Evolutionary conservation across 2,329 filamentous ascomycete genomes (phyloP), one percentile per base, ranked within the genome.

Genomic region (Xylaria sp.): DNA sequence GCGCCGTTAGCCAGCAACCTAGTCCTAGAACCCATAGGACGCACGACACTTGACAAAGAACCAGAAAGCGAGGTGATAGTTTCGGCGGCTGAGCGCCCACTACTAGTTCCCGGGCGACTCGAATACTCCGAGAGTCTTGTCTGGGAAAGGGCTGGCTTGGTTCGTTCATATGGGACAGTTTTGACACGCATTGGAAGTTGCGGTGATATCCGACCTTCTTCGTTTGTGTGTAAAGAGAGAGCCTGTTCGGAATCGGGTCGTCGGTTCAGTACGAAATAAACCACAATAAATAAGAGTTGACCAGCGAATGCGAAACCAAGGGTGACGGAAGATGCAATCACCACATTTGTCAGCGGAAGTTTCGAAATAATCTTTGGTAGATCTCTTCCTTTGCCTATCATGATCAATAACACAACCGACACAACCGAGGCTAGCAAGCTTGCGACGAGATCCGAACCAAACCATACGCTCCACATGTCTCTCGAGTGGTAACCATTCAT

Each of bases 11-110:
- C 79, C 1, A 90, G 77, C 38, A 90, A 79, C 53, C 83, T 83
- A 2, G 85, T 87, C 74, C 80, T 86, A 44, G 87, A 90, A 1
- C 84, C 83, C 50, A 86, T 84, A 5, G 88, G 87, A 5, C 86
- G 84, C 15, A 87, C 79, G 22, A 78, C 79, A 42, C 82, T 77
- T 2, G 82, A 84, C 25, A 86, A 68, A 0, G 84, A 86, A 3
- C 81, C 82, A 17, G 83, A 81, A 54, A 86, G 76, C 1, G 84
- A 86, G 69, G 77, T 80, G 71, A 84, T 77, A 1, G 82, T 81
- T 73, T 85, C 78, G 44, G 83, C 74, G 63, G 81, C 73, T 61
- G 85, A 81, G 71, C 80, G 74, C 69, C 83, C 79, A 70, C 79
- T 77, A 50, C 81, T 81, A 1, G 85, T 84, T 5, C 80, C 79